Base-by-base conservation (phyloP, 352 stramenopile genomes). In the Globisporangium radiosum region DNA sequence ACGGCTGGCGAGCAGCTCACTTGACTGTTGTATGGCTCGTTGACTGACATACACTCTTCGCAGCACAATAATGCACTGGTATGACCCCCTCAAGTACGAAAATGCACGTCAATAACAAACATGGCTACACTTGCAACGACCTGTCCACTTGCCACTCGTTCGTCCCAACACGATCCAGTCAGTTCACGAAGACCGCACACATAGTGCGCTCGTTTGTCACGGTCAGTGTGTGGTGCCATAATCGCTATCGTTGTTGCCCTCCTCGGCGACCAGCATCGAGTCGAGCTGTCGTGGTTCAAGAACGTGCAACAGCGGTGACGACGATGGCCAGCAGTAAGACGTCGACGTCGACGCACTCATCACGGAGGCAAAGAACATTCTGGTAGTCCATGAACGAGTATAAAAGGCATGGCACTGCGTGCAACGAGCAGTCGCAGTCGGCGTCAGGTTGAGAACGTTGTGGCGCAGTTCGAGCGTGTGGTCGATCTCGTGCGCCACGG, bases 321-420 rank as follows among this genome's bases (percentile, higher is more conserved):
- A 4, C 7, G 47, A 37, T 14, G 47, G 47, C 47, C n/a, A 52
- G 47, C 0, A 52, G 6, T 6, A 33, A 52, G n/a, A n/a, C 3
- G 10, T 13, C 13, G 15, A 38, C 37, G n/a, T 47, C 15, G 4
- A n/a, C 38, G n/a, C 17, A 9, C 1, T 39, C n/a, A 6, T 8
- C 52, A 6, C 9, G 37, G 38, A 37, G 42, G n/a, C 38, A 47
- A 33, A 47, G 36, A 36, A 6, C 8, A 1, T 38, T 56, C 14
- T 37, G 17, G 47, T 52, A 52, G 47, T 52, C 47, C 47, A 52
- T 52, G 47, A 52, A 17, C 17, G 47, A 52, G 47, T 17, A 37
- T 17, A n/a, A 52, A 17, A 52, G 47, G 7, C 47, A n/a, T n/a
- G 10, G n/a, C n/a, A 33, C n/a, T 8, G 36, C n/a, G 0, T n/a